Conservation (phyloP, 139 green algal genomes). For the Chlorella sp. region DNA sequence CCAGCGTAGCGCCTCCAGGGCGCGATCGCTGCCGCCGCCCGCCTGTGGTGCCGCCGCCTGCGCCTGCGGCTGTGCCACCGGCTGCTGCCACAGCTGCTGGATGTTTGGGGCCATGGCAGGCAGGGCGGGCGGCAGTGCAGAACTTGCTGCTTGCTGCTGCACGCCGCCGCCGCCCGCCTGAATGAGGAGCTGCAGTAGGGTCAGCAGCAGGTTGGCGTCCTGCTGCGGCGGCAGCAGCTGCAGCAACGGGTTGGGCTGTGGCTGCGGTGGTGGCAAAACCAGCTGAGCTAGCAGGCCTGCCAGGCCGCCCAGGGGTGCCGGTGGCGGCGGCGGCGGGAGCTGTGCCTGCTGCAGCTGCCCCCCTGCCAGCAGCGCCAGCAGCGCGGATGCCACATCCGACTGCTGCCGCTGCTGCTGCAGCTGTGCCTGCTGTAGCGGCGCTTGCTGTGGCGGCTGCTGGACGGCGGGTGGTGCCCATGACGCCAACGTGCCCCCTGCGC, state of each 20-base stretch:
- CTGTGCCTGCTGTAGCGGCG: background rate
- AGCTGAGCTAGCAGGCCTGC: background rate
- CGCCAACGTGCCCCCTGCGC: no score
- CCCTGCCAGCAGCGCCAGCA: background rate
- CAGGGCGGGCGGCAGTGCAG: background rate
- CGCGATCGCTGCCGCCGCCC: no score
- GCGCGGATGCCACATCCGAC: background rate
- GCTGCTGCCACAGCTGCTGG: background rate
- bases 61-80: no score
- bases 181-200: constrained; percentile 25
- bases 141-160: background rate
- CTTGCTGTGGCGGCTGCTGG: background rate
- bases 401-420: background rate
- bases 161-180: background rate
- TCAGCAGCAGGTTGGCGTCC: background rate
- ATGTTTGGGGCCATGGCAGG: background rate
- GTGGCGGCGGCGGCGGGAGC: background rate
- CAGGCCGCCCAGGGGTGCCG: no score
- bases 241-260: background rate
- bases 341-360: background rate
- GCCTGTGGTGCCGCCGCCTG: no score
- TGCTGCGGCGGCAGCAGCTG: background rate
- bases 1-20: background rate
- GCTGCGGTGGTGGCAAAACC: background rate
- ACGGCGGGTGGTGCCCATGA: no score